Evolutionary conservation across 1,284 basidiomycete species (phyloP), one percentile per base, ranked within the genome.

Genomic region (Pseudozyma thailandica): DNA sequence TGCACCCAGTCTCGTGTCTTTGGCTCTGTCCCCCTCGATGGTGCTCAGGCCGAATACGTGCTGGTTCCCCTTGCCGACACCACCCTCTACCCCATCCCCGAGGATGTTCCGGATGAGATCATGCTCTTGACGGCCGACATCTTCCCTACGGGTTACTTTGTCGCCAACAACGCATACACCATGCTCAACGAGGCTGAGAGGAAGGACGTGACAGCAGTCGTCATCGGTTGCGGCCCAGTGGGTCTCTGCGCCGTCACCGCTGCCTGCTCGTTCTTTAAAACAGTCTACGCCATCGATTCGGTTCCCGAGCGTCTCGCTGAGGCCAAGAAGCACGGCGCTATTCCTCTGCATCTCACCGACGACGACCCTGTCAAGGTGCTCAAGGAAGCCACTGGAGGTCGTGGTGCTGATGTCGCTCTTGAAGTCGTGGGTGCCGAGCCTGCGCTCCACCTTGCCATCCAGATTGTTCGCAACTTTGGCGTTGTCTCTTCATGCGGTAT

Each of bases 21-120:
- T 79, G 93, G 93, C 15, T 88, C 88, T 30, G 88, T 90, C 0
- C 78, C 83, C 10, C 87, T 92, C 1, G 89, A 90, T 8, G 93
- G 93, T 12, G 91, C 89, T 1, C 93, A 95, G 85, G 92, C 92
- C 0, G 92, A 94, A 83, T 95, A 90, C 81, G 87, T 92, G 4
- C 88, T 90, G 26, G 88, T 81, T 79, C 92, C 92, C 6, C 87
- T 87, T 56, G 92, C 90, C 0, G 91, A 91, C 25, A 90, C 90
- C 18, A 91, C 90, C 0, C 86, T 92, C 6, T 91, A 90, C 85
- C 89, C 87, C 61, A 85, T 91, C 35, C 76, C 72, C 7, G 37
- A 49, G 15, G 86, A 85, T 56, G 85, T 87, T 30, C 83, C 86
- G 4, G 78, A 83, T 50, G 84, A 85, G 48, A 72, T 84, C 13